phyloP scores from a whole-genome alignment of 495 filamentous ascomycete genomes.

The Talaromyces nanjingensis region DNA sequence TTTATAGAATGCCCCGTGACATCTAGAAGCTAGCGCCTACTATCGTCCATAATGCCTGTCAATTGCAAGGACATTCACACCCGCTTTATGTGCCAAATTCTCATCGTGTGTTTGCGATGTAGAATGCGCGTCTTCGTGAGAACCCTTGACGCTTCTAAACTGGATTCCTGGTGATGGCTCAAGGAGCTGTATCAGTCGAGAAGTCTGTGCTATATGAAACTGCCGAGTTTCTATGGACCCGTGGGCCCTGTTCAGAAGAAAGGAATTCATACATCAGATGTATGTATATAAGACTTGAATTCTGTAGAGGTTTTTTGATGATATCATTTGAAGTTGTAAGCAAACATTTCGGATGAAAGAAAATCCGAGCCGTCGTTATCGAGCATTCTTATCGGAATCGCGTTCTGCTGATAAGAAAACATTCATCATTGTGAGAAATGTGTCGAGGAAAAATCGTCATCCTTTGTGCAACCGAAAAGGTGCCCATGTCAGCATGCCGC shows the following conservation, averaged over 20 bases:
- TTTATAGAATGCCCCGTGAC: not conserved
- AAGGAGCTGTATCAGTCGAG: conserved; percentile 52
- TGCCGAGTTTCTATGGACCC: conserved; percentile 54
- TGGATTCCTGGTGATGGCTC: conserved; percentile 55
- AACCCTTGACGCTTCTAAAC: conserved; percentile 55
- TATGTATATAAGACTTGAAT: no score
- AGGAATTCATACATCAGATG: conserved; percentile 68
- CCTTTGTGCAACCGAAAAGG: not conserved
- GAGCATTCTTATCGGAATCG: not conserved
- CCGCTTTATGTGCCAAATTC: conserved; percentile 61
- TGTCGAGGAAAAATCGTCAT: not conserved
- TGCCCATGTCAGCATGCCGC: not conserved
- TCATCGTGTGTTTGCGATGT: conserved; percentile 16
- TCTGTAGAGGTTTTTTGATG: no score
- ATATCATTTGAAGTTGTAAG: no score
- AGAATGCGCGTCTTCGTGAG: conserved; percentile 11
- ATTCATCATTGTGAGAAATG: not conserved
- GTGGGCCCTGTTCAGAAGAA: conserved; percentile 63
- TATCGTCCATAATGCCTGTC: conserved; percentile 73
- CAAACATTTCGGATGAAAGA: not conserved
- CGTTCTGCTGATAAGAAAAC: not conserved
- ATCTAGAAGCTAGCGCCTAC: conserved; percentile 34
- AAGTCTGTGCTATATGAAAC: conserved; percentile 57
- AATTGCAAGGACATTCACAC: conserved; percentile 67
- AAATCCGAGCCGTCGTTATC: not conserved